Conservation (phyloP, 1,284 basidiomycete genomes). For the Puccinia polysora region DNA sequence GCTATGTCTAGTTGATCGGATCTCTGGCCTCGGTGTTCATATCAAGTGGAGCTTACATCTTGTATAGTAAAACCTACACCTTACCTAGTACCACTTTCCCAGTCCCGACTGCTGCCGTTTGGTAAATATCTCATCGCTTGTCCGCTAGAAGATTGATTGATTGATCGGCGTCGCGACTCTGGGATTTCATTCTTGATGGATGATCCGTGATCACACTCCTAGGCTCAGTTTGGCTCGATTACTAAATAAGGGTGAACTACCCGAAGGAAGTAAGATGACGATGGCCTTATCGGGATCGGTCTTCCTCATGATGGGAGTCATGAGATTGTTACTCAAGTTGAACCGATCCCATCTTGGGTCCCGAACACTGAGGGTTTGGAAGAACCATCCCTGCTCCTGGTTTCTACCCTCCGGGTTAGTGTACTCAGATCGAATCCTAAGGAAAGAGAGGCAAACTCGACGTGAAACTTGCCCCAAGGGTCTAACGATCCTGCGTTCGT, state of each 20-base stretch:
- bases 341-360: background rate
- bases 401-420: constrained; percentile 79
- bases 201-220: constrained; percentile 52
- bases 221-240: constrained; percentile 88
- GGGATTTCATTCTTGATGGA: background rate
- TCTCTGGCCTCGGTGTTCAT: constrained; percentile 80
- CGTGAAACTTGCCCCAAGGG: background rate
- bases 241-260: constrained; percentile 73
- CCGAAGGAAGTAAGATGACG: constrained; percentile 68
- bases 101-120: constrained; percentile 79
- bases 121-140: too few species aligned
- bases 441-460: too few species aligned
- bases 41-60: constrained; percentile 75
- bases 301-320: constrained; percentile 64
- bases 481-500: constrained; percentile 59
- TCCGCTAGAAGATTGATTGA: too few species aligned
- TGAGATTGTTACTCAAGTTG: constrained; percentile 60
- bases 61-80: constrained; percentile 78
- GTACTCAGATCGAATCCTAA: constrained; percentile 62
- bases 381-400: constrained; percentile 53
- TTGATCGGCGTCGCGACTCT: too few species aligned
- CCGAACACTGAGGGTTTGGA: constrained; percentile 4
- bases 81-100: constrained; percentile 78
- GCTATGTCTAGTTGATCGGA: constrained; percentile 75
- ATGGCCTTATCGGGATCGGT: constrained; percentile 72